Conservation (phyloP, 306 rosid genomes). For the Fragaria ananassa region DNA sequence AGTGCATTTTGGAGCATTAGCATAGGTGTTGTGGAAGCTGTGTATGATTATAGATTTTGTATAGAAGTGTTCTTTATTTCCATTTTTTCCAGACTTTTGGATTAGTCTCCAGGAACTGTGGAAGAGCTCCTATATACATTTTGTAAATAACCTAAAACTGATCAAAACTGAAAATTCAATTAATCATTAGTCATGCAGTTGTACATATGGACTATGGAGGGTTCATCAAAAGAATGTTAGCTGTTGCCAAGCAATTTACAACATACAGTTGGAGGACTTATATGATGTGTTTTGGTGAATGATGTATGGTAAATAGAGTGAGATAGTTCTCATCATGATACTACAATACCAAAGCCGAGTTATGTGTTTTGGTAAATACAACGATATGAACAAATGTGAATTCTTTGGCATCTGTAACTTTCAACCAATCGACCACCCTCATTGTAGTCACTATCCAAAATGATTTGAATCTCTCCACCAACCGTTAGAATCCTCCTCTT, state of each 20-base stretch:
- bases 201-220: neutral
- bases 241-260: too few relatives aligned
- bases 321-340: too few relatives aligned
- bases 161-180: neutral
- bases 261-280: neutral
- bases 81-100: neutral
- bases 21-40: neutral
- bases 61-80: neutral
- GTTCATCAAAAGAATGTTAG: neutral
- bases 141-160: neutral
- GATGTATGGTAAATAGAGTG: too few relatives aligned
- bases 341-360: too few relatives aligned
- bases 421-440: neutral
- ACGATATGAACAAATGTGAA: too few relatives aligned
- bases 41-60: neutral
- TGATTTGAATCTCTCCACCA: neutral
- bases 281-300: too few relatives aligned
- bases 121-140: neutral
- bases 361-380: too few relatives aligned
- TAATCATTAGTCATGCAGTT: neutral
- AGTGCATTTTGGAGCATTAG: neutral
- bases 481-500: neutral
- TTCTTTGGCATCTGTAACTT: neutral
- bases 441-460: neutral
- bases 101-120: neutral